Evolutionary conservation across 805 yeast genomes (phyloP).

Genomic region (Sugiyamaella marilandica): DNA sequence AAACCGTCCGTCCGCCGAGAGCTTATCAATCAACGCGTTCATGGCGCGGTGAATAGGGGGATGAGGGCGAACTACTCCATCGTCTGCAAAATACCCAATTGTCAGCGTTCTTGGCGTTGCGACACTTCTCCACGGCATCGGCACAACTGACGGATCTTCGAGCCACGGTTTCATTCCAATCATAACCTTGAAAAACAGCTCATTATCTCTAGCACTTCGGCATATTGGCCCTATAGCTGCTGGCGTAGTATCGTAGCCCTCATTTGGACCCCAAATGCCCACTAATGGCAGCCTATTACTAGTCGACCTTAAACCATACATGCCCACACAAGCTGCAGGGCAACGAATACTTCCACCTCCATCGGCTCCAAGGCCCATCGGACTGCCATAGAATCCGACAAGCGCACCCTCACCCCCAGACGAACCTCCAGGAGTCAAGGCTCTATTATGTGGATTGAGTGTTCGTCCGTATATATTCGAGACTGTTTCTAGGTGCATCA

Average conservation of each 20-base stretch:
- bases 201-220: slow-evolving; percentile 44
- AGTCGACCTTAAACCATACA: slow-evolving; percentile 47
- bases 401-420: slow-evolving; percentile 51
- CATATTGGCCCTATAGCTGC: slow-evolving; percentile 44
- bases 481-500: slow-evolving; percentile 43
- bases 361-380: slow-evolving; percentile 52
- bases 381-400: slow-evolving; percentile 43
- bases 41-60: slow-evolving; percentile 44
- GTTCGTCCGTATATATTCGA: slow-evolving; percentile 45
- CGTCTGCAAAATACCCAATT: slow-evolving; percentile 46
- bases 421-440: slow-evolving; percentile 49
- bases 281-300: slow-evolving; percentile 44
- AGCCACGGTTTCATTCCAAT: slow-evolving; percentile 54
- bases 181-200: slow-evolving; percentile 43
- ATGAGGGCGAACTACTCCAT: slow-evolving; percentile 47
- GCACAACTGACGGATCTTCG: slow-evolving; percentile 44
- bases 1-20: slow-evolving; percentile 42
- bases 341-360: slow-evolving; percentile 54
- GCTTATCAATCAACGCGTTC: slow-evolving; percentile 36
- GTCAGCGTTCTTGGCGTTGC: slow-evolving; percentile 39
- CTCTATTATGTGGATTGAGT: slow-evolving; percentile 42
- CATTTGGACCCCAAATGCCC: slow-evolving; percentile 38
- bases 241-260: slow-evolving; percentile 45
- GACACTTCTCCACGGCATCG: slow-evolving; percentile 48
- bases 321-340: slow-evolving; percentile 52